These are phyloP conservation scores for Microcyclosporella mali DNA, from an alignment of 2,329 filamentous ascomycete species.

Conservation along the genomic window DNA sequence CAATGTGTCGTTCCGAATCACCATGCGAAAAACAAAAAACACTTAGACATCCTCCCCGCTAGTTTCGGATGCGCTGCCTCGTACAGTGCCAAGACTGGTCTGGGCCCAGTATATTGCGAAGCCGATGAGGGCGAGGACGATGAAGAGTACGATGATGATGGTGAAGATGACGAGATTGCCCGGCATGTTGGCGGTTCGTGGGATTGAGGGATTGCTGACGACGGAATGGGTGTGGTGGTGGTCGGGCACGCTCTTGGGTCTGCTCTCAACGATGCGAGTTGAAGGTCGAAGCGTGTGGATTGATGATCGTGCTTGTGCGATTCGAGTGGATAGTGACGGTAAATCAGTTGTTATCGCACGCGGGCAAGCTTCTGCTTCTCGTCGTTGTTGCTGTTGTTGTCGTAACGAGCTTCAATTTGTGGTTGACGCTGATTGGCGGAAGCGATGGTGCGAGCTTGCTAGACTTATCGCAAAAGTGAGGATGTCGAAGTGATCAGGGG, in stretches of 20 bases:
- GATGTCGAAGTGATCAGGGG: not conserved
- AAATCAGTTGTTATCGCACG: not conserved
- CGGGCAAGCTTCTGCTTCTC: not conserved
- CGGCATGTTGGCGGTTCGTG: constrained; percentile 39
- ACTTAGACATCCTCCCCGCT: constrained; percentile 27
- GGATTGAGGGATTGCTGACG: constrained; percentile 5
- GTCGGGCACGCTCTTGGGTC: not conserved
- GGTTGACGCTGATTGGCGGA: not conserved
- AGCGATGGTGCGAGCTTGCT: not conserved
- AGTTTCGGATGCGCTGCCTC: constrained; percentile 23
- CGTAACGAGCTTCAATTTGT: not conserved
- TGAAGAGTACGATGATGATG: constrained; percentile 49
- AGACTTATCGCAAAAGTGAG: not conserved
- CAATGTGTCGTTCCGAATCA: no score
- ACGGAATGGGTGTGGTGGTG: not conserved
- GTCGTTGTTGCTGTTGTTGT: not conserved
- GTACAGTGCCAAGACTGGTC: constrained; percentile 28
- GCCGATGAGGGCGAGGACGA: constrained; percentile 44
- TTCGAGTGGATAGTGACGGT: not conserved
- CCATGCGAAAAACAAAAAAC: not conserved
- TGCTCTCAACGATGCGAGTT: no score
- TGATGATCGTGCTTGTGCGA: constrained; percentile 53
- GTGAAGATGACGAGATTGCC: constrained; percentile 49
- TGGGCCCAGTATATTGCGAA: constrained; percentile 47
- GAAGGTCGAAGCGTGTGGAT: constrained; percentile 46